Percentiles rank a stretch among this genome's conserved stretches.
Conservation (phyloP, 805 yeast species). For the Candida parachauliodes region DNA sequence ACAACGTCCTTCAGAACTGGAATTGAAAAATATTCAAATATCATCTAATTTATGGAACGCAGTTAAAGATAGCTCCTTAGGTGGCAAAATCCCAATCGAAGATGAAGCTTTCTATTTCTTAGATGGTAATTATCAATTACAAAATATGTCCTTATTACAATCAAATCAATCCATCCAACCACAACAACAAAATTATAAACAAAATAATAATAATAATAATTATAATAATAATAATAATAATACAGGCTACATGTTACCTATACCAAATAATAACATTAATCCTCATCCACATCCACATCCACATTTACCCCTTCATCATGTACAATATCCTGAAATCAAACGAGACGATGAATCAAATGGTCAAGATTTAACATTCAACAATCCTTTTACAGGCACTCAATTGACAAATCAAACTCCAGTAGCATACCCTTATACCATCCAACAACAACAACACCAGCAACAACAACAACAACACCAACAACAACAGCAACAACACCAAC, state of each 20-base stretch:
- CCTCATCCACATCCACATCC: not conserved
- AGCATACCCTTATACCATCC: no score
- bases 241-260: not conserved
- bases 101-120: slow-evolving; percentile 49
- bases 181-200: slow-evolving; percentile 4
- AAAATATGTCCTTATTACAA: slow-evolving; percentile 32
- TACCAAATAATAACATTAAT: not conserved
- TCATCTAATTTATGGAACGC: slow-evolving; percentile 51
- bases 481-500: slow-evolving; percentile 10
- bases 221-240: not conserved
- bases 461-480: slow-evolving; percentile 5
- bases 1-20: slow-evolving; percentile 53
- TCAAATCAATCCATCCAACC: slow-evolving; percentile 9
- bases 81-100: slow-evolving; percentile 50
- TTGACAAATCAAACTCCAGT: slow-evolving; percentile 3
- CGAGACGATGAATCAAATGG: slow-evolving; percentile 11
- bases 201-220: not conserved
- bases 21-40: slow-evolving; percentile 48
- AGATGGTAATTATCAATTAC: slow-evolving; percentile 43
- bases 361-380: slow-evolving; percentile 18
- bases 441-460: slow-evolving; percentile 2
- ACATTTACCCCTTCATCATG: slow-evolving; percentile 5
- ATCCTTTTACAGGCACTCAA: slow-evolving; percentile 17
- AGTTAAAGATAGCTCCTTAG: slow-evolving; percentile 54
- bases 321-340: slow-evolving; percentile 4